Evolutionary conservation across 352 stramenopile species (phyloP), one percentile per base, ranked within the genome.

Genomic region (Phytophthora nicotianae): DNA sequence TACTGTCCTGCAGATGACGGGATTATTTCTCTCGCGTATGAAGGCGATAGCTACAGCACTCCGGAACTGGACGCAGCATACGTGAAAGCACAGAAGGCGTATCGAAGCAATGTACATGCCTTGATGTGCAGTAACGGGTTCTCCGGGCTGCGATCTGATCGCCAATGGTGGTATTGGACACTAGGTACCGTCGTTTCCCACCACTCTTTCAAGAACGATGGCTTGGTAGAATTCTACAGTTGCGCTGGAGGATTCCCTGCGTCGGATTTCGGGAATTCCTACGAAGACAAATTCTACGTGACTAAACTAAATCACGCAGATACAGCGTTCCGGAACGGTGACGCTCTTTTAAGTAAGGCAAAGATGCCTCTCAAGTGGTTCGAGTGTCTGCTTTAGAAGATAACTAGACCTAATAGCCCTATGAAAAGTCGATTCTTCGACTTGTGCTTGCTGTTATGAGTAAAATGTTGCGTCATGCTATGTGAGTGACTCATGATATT

Each of bases 321-420:
- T 43, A 83, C 68, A 16, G 48, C 70, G 17, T 86, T 89, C 43
- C 65, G 59, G 19, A 68, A 80, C 33, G 79, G 77, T 13, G 81
- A 90, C 35, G 65, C 58, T 0, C 65, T 79, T 10, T 63, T 83
- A 4, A 66, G 71, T 23, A 61, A 73, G 5, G 50, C 72, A 1
- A 72, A 84, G 42, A 90, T 78, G 65, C 81, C 81, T 0, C 11
- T 85, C 8, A 88, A 88, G 45, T 90, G 81, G 81, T 85, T 90
- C 54, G 72, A 88, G 60, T 90, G 81, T 47, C 23, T 83, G 37
- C 50, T 89, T 5, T 86, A 82, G 41, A 24, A 6, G 29, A 35
- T 35, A 35, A n/a, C n/a, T n/a, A n/a, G n/a, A n/a, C n/a, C n/a
- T n/a, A n/a, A n/a, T n/a, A n/a, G n/a, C n/a, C n/a, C n/a, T n/a